Evolutionary conservation across 257 asterid genomes (phyloP).

Genomic region (Echites panduratus): DNA sequence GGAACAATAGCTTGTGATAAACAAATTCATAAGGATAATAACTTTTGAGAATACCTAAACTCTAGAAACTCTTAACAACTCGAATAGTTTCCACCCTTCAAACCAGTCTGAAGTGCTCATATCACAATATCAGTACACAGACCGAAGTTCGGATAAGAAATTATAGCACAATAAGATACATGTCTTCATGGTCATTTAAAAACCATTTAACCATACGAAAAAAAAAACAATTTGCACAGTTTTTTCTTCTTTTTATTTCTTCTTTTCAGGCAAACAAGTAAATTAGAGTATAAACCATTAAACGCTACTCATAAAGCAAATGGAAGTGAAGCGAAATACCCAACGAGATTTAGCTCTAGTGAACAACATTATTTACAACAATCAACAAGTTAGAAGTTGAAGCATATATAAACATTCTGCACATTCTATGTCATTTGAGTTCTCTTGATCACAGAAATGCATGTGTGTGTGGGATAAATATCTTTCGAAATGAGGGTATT

Average conservation of each 20-base stretch:
- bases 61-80: not conserved
- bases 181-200: no score
- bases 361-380: not conserved
- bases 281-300: not conserved
- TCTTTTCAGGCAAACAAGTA: not conserved
- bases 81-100: not conserved
- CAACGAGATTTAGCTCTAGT: not conserved
- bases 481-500: not conserved
- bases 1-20: not conserved
- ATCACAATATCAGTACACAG: not conserved
- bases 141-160: no score
- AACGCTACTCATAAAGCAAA: not conserved
- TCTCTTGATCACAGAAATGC: not conserved
- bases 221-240: no score
- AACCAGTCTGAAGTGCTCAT: not conserved
- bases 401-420: not conserved
- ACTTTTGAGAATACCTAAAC: not conserved
- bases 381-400: not conserved
- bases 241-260: no score
- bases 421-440: not conserved
- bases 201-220: no score
- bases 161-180: no score
- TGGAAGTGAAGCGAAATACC: not conserved
- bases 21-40: constrained; percentile 1
- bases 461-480: not conserved